These are phyloP conservation scores for Boletus reticuloceps DNA, from an alignment of 768 basidiomycete species.

Conservation along the genomic window DNA sequence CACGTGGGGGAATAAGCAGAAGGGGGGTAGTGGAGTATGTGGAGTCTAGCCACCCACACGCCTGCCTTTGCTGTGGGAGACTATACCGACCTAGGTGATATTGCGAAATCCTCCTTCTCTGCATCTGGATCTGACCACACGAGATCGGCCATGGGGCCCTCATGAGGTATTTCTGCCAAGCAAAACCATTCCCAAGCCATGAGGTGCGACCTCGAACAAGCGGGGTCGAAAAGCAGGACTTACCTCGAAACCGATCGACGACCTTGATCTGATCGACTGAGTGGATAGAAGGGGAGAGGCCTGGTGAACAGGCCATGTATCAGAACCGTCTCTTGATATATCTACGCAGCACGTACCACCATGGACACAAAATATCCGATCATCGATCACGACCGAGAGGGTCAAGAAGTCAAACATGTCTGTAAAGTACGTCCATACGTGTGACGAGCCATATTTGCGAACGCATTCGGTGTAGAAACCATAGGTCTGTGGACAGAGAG, in stretches of 20 bases:
- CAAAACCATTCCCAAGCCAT: conserved; percentile 12
- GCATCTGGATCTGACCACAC: conserved; percentile 99
- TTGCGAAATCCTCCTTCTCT: conserved; percentile 99
- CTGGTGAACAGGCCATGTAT: conserved; percentile 38
- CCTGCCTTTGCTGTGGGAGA: conserved; percentile 5
- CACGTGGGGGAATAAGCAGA: conserved; percentile 10
- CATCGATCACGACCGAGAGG: conserved; percentile 96
- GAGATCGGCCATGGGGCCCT: conserved; percentile 99
- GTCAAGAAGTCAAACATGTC: conserved; percentile 99
- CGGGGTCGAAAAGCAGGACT: conserved; percentile 21
- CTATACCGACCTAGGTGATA: conserved; percentile 82
- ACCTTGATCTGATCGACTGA: conserved; percentile 99
- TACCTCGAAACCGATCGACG: conserved; percentile 96
- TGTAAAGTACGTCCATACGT: conserved; percentile 99
- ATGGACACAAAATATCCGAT: conserved; percentile 98
- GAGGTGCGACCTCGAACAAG: conserved; percentile 22
- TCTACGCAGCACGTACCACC: conserved; percentile 59
- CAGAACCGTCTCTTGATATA: neutral
- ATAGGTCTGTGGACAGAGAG: conserved; percentile 65
- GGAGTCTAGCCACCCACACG: conserved; percentile 7
- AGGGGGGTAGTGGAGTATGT: conserved; percentile 7
- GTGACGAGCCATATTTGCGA: conserved; percentile 92
- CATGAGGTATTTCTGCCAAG: conserved; percentile 89
- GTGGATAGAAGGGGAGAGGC: conserved; percentile 96
- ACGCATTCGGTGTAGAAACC: conserved; percentile 99